Base-by-base conservation (phyloP, 2,329 filamentous ascomycete species). In the Nothomitra cinnamomea region DNA sequence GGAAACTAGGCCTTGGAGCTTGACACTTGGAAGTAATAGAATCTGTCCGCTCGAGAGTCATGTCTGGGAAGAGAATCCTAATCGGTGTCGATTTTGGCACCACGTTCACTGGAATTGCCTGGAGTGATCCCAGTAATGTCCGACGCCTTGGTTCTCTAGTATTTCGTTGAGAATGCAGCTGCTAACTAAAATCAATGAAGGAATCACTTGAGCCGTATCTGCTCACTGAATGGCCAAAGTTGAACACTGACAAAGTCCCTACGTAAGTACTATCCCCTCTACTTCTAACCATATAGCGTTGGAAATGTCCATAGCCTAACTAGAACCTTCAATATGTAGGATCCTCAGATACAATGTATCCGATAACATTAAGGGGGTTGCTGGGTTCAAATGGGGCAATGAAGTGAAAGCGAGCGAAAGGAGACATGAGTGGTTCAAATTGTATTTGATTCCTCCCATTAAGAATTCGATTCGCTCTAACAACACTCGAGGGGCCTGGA, bases 11-110 rank as follows among this genome's bases (percentile, higher is more conserved):
- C 28, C 28, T 32, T 32, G 28, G 28, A n/a, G n/a, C n/a, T n/a
- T 32, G 28, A 32, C 10, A 32, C 10, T 10, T 32, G 28, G 10
- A 10, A 32, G 28, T 10, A 5, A 5, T 5, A 10, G 28, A 32
- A 10, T 10, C 4, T 10, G 10, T 32, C 28, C 28, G 10, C 28
- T 10, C 28, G n/a, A 32, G 10, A 32, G 28, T 32, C 28, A 32
- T 32, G 28, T 4, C 28, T 32, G 5, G 10, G 28, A 32, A 32
- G 28, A 32, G 28, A 19, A 52, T 76, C 56, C 67, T 77, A 52
- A 67, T 76, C 57, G 74, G 72, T 19, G 72, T 78, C 55, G 75
- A 78, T 59, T 77, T 78, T 58, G 75, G 75, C 24, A 78, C 75
- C 12, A 78, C 75, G 3, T 78, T 73, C 60, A 75, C 74, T 13